phyloP scores from a whole-genome alignment of 2,329 filamentous ascomycete species.

The Pestalotiopsis sp. region DNA sequence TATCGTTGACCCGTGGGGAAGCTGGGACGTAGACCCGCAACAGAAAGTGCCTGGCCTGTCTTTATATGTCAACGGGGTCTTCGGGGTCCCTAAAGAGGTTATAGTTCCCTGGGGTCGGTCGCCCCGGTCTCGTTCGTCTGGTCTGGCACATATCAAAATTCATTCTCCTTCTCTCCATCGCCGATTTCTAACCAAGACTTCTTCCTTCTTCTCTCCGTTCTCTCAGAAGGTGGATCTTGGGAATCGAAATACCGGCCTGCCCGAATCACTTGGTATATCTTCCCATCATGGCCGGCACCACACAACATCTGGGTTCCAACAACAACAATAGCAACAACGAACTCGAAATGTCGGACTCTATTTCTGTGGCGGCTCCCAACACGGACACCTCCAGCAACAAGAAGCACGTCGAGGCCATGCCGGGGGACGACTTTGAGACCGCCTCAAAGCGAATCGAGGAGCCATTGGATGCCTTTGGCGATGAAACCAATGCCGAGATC shows the following conservation, averaged over 20 bases:
- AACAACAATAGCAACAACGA: background rate
- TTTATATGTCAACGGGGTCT: background rate
- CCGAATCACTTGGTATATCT: background rate
- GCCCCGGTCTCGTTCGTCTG: background rate
- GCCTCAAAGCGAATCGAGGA: slow-evolving; percentile 1
- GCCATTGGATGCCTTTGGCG: slow-evolving; percentile 1
- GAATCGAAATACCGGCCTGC: background rate
- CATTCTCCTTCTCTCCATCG: background rate
- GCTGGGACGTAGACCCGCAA: background rate
- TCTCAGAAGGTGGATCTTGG: background rate
- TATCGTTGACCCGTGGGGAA: slow-evolving; percentile 7
- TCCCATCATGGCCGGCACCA: background rate
- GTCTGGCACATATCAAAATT: background rate
- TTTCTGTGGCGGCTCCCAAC: background rate
- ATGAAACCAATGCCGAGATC: slow-evolving; percentile 20
- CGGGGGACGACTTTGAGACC: background rate
- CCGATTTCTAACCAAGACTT: background rate
- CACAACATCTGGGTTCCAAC: background rate
- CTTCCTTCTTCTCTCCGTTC: background rate
- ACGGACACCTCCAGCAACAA: background rate
- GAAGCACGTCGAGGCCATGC: background rate
- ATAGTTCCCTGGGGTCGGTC: slow-evolving; percentile 3
- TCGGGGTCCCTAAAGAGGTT: background rate
- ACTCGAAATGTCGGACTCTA: background rate
- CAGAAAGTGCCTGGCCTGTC: background rate